These are phyloP conservation scores for Naganishia onofrii DNA, from an alignment of 768 basidiomycete species.

Conservation along the genomic window DNA sequence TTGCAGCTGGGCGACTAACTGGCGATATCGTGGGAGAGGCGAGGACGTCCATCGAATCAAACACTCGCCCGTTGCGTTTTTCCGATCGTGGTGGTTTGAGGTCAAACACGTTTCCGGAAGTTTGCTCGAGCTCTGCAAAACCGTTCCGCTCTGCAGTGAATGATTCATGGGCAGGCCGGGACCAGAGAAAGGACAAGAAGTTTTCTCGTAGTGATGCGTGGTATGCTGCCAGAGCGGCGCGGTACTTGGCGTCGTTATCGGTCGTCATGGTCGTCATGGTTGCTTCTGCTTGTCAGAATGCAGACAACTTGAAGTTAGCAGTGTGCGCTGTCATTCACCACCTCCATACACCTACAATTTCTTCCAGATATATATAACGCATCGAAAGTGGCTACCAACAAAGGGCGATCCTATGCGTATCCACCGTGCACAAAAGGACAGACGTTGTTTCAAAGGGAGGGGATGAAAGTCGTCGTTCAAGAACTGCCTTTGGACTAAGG, in stretches of 20 bases:
- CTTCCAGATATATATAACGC: background rate
- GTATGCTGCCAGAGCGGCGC: background rate
- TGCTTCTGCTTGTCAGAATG: background rate
- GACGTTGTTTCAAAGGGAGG: background rate
- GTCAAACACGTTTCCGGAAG: background rate
- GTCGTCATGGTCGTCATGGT: background rate
- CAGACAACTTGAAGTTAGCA: background rate
- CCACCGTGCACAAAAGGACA: constrained; percentile 2
- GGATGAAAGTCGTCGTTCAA: background rate
- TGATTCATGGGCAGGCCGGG: background rate
- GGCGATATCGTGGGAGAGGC: background rate
- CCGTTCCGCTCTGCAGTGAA: constrained; percentile 8
- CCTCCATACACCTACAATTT: background rate
- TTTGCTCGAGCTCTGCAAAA: background rate
- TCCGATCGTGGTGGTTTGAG: background rate
- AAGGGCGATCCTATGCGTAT: background rate
- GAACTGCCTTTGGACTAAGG: background rate
- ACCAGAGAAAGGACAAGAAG: constrained; percentile 1
- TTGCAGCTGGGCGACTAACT: background rate
- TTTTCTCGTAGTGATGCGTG: background rate
- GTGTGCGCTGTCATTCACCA: too few relatives aligned
- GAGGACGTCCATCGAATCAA: background rate
- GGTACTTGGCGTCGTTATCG: constrained; percentile 15
- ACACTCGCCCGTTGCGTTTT: background rate
- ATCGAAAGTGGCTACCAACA: background rate